Base-by-base conservation (phyloP, 192 early-diverging fungal species). In the Entophlyctis helioformis region DNA sequence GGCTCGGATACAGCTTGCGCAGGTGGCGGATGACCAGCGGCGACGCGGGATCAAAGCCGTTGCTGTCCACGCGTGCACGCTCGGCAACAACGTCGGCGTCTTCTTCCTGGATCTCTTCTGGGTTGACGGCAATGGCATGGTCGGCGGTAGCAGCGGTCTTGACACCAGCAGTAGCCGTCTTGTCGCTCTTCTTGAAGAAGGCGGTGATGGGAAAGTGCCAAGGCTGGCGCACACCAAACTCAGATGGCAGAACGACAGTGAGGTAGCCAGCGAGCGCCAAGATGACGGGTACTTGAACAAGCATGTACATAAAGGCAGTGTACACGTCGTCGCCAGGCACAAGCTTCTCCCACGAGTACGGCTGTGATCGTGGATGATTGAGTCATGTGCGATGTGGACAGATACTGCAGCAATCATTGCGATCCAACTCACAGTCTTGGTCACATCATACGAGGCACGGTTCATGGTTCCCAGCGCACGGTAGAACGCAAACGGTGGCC, bases 401-500 rank as follows among this genome's bases (percentile, higher is more conserved):
- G 18, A 7, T 8, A 40, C 39, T 12, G 18, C 9, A 40, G 39
- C 9, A 8, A 19, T 40, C 39, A 7, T 34, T 7, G 7, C 15
- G 7, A 10, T 34, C 32, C 7, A 7, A 34, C 32, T 34, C 32
- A 7, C 32, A 10, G 8, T 15, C 7, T 10, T 10, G 5, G 43
- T 11, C 16, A 22, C 8, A 34, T 10, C n/a, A 40, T 62, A 71
- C 37, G 73, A 71, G 0, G 69, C 52, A 1, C 27, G 34, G 40
- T 80, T 78, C 46, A 82, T 57, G 3, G 69, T 35, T 1, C 59
- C 46, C 27, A 84, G 40, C 16, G 66, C 58, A 1, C 71, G 66
- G 49, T 73, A 82, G 53, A 81, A 85, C n/a, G 80, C 82, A 50
- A 85, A 83, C 4, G 79, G 76, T 1, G 82, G 82, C 83, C 83